Percentiles rank a stretch among this genome's conserved stretches.
Conservation (phyloP, 768 basidiomycete genomes). For the Rhodotorula diobovata region DNA sequence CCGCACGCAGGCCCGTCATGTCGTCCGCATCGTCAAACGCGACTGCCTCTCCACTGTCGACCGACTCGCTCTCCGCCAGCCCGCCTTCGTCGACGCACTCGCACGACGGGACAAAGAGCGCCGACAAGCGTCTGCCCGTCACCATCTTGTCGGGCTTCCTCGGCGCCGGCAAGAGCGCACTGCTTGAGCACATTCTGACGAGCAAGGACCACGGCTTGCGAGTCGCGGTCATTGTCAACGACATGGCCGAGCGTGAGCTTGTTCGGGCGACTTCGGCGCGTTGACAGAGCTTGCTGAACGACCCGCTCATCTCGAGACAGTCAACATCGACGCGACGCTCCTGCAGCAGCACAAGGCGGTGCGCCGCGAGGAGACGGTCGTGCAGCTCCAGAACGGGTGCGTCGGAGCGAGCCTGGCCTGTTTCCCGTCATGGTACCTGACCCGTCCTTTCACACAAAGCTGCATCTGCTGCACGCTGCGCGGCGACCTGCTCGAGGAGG, state of each 20-base stretch:
- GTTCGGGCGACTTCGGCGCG: too few relatives aligned
- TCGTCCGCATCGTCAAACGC: background rate
- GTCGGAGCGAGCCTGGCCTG: too few relatives aligned
- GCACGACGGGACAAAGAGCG: background rate
- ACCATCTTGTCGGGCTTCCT: slow-evolving; percentile 47
- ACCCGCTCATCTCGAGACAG: slow-evolving; percentile 25
- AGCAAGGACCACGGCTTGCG: slow-evolving; percentile 41
- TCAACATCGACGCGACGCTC: slow-evolving; percentile 47
- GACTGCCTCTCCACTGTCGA: too few relatives aligned
- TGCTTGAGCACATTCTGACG: slow-evolving; percentile 44
- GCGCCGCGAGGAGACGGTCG: slow-evolving; percentile 45
- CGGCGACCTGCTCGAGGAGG: slow-evolving; percentile 47
- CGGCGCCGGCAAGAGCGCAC: slow-evolving; percentile 46
- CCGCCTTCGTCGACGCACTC: background rate
- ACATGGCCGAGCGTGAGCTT: slow-evolving; percentile 36
- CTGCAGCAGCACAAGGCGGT: slow-evolving; percentile 44
- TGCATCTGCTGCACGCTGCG: slow-evolving; percentile 49
- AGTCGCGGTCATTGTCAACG: slow-evolving; percentile 47
- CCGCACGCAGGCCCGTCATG: background rate
- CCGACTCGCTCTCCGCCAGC: background rate
- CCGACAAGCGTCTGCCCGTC: slow-evolving; percentile 45
- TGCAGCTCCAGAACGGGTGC: slow-evolving; percentile 46
- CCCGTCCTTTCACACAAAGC: slow-evolving; percentile 9
- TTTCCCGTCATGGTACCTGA: slow-evolving; percentile 10
- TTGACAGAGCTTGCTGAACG: too few relatives aligned